phyloP scores from a whole-genome alignment of 805 yeast genomes.

The Pichia paraexigua region DNA sequence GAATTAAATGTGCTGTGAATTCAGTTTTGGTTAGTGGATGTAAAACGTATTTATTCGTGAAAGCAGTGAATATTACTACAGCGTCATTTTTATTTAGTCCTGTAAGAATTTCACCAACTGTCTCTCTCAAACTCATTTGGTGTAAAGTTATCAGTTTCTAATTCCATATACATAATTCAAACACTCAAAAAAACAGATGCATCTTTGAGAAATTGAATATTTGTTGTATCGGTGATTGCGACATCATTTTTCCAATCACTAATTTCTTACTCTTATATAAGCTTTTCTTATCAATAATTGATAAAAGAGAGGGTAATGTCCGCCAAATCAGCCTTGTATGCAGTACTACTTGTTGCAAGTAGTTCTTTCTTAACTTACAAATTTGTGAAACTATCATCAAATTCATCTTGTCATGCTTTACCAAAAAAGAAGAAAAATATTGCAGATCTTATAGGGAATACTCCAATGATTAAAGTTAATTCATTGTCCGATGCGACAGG shows the following conservation, averaged over 20 bases:
- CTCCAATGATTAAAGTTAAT: constrained; percentile 70
- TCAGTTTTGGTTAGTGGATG: constrained; percentile 10
- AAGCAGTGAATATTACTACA: constrained; percentile 2
- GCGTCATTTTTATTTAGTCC: neutral
- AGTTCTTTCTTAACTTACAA: constrained; percentile 5
- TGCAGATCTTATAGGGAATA: constrained; percentile 74
- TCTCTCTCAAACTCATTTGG: neutral
- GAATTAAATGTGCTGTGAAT: constrained; percentile 19
- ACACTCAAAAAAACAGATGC: neutral
- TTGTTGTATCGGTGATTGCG: neutral
- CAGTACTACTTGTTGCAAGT: constrained; percentile 4
- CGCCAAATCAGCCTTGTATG: neutral
- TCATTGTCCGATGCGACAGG: constrained; percentile 70
- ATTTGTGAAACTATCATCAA: neutral
- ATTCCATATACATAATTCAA: neutral
- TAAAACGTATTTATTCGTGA: constrained; percentile 12
- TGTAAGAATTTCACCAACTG: neutral
- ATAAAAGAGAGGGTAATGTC: neutral
- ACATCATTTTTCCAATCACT: neutral
- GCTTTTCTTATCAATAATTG: neutral
- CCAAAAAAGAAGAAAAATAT: constrained; percentile 16
- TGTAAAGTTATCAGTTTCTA: neutral
- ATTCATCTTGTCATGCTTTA: neutral
- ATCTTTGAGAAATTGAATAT: neutral
- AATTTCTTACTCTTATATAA: neutral